These are phyloP conservation scores for Barnettozyma wickerhamii DNA, from an alignment of 805 yeast species.

Conservation along the genomic window DNA sequence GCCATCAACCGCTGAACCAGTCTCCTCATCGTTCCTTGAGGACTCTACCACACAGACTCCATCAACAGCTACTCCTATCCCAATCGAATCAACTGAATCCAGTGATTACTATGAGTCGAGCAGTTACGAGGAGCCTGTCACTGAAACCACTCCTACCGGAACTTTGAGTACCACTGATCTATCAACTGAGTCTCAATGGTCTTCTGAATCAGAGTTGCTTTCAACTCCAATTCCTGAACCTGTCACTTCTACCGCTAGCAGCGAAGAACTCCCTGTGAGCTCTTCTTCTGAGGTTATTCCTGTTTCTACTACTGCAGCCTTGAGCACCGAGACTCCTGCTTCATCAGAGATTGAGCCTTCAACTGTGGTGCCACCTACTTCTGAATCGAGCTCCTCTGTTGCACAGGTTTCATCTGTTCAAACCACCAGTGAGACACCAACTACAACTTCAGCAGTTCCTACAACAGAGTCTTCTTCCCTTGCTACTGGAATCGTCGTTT, in stretches of 20 bases:
- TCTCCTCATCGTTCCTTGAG: neutral
- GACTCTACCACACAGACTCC: neutral
- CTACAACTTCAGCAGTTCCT: neutral
- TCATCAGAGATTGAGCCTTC: neutral
- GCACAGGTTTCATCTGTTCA: neutral
- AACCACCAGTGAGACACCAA: neutral
- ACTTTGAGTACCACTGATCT: neutral
- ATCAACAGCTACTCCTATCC: neutral
- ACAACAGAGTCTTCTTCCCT: neutral
- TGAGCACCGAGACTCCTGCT: neutral
- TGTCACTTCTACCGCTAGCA: too few species aligned
- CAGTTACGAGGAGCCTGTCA: too few species aligned
- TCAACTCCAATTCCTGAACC: neutral
- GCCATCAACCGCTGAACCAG: neutral
- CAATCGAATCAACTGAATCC: neutral
- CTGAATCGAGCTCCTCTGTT: neutral
- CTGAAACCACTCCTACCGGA: neutral
- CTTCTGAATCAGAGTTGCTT: neutral
- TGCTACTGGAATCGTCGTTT: neutral
- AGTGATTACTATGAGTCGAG: too few species aligned
- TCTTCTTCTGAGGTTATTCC: neutral
- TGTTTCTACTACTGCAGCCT: neutral
- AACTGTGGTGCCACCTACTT: neutral
- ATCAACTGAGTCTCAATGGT: neutral
- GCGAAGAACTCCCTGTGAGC: too few species aligned